A percentile compares a stretch with the other conserved stretches of the same genome.
Conservation (phyloP, 495 filamentous ascomycete genomes). For the Rostrohypoxylon terebratum region DNA sequence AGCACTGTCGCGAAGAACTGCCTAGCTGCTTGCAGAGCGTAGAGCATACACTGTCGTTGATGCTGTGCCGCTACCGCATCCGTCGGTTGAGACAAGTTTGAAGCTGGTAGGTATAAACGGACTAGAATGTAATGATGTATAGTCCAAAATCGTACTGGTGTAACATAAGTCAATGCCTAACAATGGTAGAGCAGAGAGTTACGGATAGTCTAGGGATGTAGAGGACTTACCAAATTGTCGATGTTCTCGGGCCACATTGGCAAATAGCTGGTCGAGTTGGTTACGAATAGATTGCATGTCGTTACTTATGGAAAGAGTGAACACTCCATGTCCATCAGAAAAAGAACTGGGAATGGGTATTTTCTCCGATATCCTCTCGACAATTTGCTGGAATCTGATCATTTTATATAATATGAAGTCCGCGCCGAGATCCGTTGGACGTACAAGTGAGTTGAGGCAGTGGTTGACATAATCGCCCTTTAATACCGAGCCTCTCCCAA, state of each 20-base stretch:
- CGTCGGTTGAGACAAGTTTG: constrained; percentile 33
- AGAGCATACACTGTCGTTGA: constrained; percentile 44
- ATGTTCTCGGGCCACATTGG: constrained; percentile 40
- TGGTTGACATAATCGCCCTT: constrained; percentile 40
- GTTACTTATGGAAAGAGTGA: constrained; percentile 36
- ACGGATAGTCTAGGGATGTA: neutral
- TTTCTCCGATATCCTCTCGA: constrained; percentile 43
- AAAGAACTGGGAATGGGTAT: constrained; percentile 21
- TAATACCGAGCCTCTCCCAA: constrained; percentile 44
- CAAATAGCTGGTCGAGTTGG: constrained; percentile 42
- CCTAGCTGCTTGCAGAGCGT: constrained; percentile 45
- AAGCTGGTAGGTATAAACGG: constrained; percentile 50
- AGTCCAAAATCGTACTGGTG: constrained; percentile 44
- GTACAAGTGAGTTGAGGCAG: constrained; percentile 43
- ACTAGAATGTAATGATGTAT: constrained; percentile 47
- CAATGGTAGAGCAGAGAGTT: neutral
- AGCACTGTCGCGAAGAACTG: constrained; percentile 38
- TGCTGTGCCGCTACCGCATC: constrained; percentile 32
- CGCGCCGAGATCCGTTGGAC: constrained; percentile 37
- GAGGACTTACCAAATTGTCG: constrained; percentile 41
- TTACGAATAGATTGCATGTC: constrained; percentile 41
- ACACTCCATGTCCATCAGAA: constrained; percentile 4
- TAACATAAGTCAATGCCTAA: constrained; percentile 18
- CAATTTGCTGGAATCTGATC: constrained; percentile 47
- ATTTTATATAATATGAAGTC: constrained; percentile 50